phyloP scores from a whole-genome alignment of 768 basidiomycete species.

The Suillus decipiens region DNA sequence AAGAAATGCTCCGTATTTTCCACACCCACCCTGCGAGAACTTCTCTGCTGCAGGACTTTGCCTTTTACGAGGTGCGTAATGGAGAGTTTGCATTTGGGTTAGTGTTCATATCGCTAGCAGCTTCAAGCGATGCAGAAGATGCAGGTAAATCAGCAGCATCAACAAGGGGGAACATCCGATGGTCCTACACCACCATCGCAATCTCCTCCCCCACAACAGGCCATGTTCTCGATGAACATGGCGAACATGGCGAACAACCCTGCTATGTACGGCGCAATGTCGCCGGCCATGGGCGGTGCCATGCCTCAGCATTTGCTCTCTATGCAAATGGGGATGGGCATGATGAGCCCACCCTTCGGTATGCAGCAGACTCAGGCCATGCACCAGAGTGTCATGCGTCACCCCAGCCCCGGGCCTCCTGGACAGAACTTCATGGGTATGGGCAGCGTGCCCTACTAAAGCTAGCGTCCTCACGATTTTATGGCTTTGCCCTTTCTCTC shows the following conservation, averaged over 20 bases:
- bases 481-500: not conserved
- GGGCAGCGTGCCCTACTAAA: constrained; percentile 36
- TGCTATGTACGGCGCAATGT: constrained; percentile 37
- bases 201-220: constrained; percentile 44
- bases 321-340: constrained; percentile 54
- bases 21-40: constrained; percentile 91
- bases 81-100: not conserved
- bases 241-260: constrained; percentile 36
- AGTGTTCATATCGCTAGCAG: constrained; percentile 36
- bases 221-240: constrained; percentile 41
- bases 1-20: constrained; percentile 96
- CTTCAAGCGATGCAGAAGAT: constrained; percentile 86
- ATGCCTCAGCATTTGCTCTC: constrained; percentile 36
- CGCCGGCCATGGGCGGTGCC: constrained; percentile 30
- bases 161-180: constrained; percentile 29
- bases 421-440: constrained; percentile 49
- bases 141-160: constrained; percentile 27
- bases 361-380: constrained; percentile 69
- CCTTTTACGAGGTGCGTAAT: constrained; percentile 77
- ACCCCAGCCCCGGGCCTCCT: constrained; percentile 66
- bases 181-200: constrained; percentile 38
- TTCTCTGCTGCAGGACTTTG: constrained; percentile 90
- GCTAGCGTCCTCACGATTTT: constrained; percentile 10
- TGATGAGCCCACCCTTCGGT: constrained; percentile 51
- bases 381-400: constrained; percentile 85